Base-by-base conservation (phyloP, 2,329 filamentous ascomycete genomes). In the Chaetothyriales sp. region DNA sequence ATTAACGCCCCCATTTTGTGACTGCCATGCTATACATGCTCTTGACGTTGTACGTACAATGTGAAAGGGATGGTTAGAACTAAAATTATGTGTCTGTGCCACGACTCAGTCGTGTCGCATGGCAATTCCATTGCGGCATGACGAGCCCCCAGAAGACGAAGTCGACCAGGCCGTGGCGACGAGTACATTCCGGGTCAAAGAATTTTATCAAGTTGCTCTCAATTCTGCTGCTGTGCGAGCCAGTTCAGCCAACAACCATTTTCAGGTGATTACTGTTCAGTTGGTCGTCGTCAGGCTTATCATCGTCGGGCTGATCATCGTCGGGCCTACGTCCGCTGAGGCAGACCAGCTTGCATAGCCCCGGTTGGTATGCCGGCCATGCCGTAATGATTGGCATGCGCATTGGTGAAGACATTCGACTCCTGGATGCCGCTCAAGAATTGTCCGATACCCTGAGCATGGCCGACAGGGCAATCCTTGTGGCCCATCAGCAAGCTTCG, bases 381-480 rank as follows among this genome's bases (percentile, higher is more conserved):
- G 50, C 64, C 66, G 58, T 71, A 71, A 3, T 67, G 69, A 52
- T 71, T 68, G 18, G 65, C 63, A 18, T 71, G 69, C 22, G 56
- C 61, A 46, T 58, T 58, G 48, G 62, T 67, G 46, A 58, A 62
- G 4, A 49, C 57, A 52, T 51, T 61, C 6, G 57, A 56, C 50
- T 69, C 69, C 48, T 67, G 58, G 33, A 70, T 61, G 18, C 67
- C 65, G 25, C 63, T 65, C 18, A 92, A 72, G 45, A 61, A 61
- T 49, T 61, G 56, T 2, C 56, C 55, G 25, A 61, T 55, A 2
- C 85, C 85, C 67, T 95, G 89, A 46, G 87, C 83, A 65, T 94
- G 86, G 2, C 89, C 89, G 6, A 97, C 85, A 0, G 90, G 88
- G 61, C 92, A 97, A 66, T 97, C 90, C 66, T 97, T 97, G 69